Evolutionary conservation across 257 asterid genomes (phyloP).

Genomic region (Forsythia viridissima): DNA sequence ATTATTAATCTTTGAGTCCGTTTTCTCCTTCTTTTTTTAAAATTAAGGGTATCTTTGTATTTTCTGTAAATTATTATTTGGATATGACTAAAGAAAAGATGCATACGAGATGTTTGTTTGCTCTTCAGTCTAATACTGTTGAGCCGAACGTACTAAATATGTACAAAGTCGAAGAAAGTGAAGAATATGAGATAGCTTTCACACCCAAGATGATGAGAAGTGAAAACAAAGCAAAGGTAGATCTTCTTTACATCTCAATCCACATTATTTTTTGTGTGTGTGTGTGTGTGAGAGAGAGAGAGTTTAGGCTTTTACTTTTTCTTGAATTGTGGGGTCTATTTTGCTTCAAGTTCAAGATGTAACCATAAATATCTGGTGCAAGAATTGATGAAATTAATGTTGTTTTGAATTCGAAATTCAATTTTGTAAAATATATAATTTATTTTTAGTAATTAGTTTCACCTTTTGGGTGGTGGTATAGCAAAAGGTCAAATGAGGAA

Average conservation of each 20-base stretch:
- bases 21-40: background rate
- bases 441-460: background rate
- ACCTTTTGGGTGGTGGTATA: slow-evolving; percentile 25
- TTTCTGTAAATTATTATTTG: background rate
- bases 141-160: background rate
- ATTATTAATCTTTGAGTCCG: slow-evolving; percentile 3
- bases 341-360: slow-evolving; percentile 36
- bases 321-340: slow-evolving; percentile 32
- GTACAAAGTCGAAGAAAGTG: slow-evolving; percentile 12
- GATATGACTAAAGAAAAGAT: background rate
- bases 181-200: slow-evolving; percentile 36
- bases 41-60: background rate
- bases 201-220: slow-evolving; percentile 31
- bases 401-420: background rate
- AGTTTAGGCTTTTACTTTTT: slow-evolving; percentile 18
- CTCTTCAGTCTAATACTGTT: background rate
- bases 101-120: background rate
- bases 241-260: slow-evolving; percentile 25
- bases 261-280: background rate
- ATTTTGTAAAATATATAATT: background rate
- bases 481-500: slow-evolving; percentile 10
- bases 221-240: slow-evolving; percentile 30
- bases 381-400: slow-evolving; percentile 15
- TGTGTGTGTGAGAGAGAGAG: slow-evolving; percentile 2
- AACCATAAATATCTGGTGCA: slow-evolving; percentile 27